These are phyloP conservation scores for Cyathus striatus DNA, from an alignment of 768 basidiomycete genomes.

Conservation along the genomic window DNA sequence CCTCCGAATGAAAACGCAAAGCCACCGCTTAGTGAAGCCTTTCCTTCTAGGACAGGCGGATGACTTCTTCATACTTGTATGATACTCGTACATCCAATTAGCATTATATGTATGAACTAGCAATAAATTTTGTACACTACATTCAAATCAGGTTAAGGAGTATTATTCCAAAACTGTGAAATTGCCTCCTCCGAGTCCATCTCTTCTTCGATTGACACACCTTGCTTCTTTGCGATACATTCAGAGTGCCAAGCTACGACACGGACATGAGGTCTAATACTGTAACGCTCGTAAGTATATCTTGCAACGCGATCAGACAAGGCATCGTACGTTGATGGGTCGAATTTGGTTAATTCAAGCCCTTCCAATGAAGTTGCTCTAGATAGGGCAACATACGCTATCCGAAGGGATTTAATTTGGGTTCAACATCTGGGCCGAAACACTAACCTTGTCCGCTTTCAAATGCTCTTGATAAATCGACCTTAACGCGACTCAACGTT, in stretches of 20 bases:
- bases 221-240: slow-evolving; percentile 18
- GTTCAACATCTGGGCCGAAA: background rate
- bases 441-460: slow-evolving; percentile 68
- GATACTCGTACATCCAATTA: no score
- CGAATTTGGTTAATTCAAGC: slow-evolving; percentile 59
- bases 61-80: no score
- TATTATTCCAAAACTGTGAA: slow-evolving; percentile 6
- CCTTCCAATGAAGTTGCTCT: slow-evolving; percentile 60
- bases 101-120: no score
- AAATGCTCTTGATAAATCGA: slow-evolving; percentile 69
- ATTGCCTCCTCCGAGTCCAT: slow-evolving; percentile 18
- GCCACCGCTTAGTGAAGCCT: no score
- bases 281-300: slow-evolving; percentile 12
- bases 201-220: slow-evolving; percentile 13
- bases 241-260: slow-evolving; percentile 48
- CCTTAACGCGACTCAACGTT: slow-evolving; percentile 74
- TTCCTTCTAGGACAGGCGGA: no score
- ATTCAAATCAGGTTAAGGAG: no score
- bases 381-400: slow-evolving; percentile 68
- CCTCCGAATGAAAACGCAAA: no score
- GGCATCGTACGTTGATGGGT: slow-evolving; percentile 44
- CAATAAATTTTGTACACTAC: no score
- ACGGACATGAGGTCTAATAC: slow-evolving; percentile 53
- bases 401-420: background rate
- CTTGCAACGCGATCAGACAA: background rate